Base-by-base conservation (phyloP, 148 eudicot species). In the Persicaria tinctoria region DNA sequence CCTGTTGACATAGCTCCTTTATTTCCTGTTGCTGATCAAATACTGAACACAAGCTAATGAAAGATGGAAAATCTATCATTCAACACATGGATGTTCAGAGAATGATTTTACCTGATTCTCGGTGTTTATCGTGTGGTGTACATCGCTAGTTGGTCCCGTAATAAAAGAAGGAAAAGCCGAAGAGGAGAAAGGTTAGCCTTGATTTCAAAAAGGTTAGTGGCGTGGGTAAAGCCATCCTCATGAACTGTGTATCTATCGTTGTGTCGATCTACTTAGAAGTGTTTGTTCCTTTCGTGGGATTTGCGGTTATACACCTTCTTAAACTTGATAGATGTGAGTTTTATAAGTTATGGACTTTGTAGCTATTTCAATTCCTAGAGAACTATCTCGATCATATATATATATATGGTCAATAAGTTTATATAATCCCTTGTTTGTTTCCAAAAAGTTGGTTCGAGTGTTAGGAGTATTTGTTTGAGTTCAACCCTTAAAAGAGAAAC, bases 1-100 rank as follows among this genome's bases (percentile, higher is more conserved):
- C 98, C 98, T 0, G 93, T 95, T 76, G 97, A 95, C 78, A 90
- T 95, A 74, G 76, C 83, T 79, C 97, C 96, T 0, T 74, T 79
- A 70, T 92, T 95, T 78, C 85, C 93, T 14, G 74, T 84, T 27
- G 98, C 88, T 45, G 88, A 89, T 44, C 49, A 87, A 70, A 74
- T 91, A 79, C 76, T 86, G 77, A 81, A 46, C 56, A 41, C 48
- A 13, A 5, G 18, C 14, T 66, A 41, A 41, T 38, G 48, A 66
- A 66, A 66, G n/a, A 41, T 11, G 70, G 12, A 9, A 8, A 14
- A 50, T 8, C 53, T 8, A 50, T 50, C 12, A 50, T 50, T 8
- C 53, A 50, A 50, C 12, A 50, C 53, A 50, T 8, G 53, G 53
- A 50, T 50, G 53, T 50, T 50, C 53, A 50, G 53, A 50, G 53